Base-by-base conservation (phyloP, 2,329 filamentous ascomycete species). In the Hypoxylon sp. region DNA sequence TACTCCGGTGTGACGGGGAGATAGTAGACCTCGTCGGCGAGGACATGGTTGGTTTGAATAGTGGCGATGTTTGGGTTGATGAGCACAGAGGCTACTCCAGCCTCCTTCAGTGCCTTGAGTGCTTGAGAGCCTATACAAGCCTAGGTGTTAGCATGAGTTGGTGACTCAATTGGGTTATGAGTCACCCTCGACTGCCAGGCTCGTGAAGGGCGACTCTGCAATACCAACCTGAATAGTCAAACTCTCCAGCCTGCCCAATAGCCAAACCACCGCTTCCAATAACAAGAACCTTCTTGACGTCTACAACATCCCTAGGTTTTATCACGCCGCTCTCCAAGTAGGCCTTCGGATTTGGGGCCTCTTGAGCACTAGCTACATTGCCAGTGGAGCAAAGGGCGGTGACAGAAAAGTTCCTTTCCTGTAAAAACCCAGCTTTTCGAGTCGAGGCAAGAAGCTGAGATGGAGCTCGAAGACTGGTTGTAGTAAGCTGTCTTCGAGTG, bases 1-100 rank as follows among this genome's bases (percentile, higher is more conserved):
- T 98, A 99, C 87, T 98, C 95, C 71, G 95, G 92, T 17, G 96
- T 99, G 76, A 99, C 94, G 62, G 96, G 96, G 38, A 98, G 91
- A 82, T 98, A 98, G 87, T 98, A 98, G 77, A 98, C 92, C 84
- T 98, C 94, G 79, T 98, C 95, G 77, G 94, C 94, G 79, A 98
- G 91, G 77, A 91, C 91, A 86, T 98, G 95, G 80, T 97, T 94
- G 75, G 95, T 98, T 84, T 98, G 95, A 78, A 98, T 98, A 64
- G 96, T 98, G 67, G 95, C 95, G 80, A 98, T 98, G 81, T 98
- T 98, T 76, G 95, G 95, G 83, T 98, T 98, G 80, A 98, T 94
- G 72, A 98, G 89, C 60, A 98, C 92, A 9, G 95, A 97, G 73
- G 90, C 83, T 67, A 98, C 93, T 68, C 93, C 93, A 70, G 94